Base-by-base conservation (phyloP, 371 early-diverging fungal genomes). In the Mycotypha africana region DNA sequence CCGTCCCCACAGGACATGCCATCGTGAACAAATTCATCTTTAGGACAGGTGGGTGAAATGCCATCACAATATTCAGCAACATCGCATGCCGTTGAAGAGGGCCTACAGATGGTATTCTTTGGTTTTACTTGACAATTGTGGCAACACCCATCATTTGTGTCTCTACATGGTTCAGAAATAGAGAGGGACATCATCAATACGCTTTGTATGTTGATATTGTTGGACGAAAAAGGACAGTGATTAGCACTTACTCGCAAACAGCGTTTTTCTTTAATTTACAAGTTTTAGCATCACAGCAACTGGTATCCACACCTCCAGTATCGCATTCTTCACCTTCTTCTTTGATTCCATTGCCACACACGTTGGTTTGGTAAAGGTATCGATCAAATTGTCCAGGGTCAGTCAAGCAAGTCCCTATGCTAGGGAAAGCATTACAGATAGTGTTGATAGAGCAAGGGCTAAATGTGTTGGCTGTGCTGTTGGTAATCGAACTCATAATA, bases 241-340 rank as follows among this genome's bases (percentile, higher is more conserved):
- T n/a, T 16, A 25, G 1, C 1, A 65, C 64, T 58, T 70, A 78
- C 78, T 75, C 79, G 71, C 95, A 95, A 3, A 78, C 65, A 4
- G 96, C 91, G 2, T 76, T 80, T 14, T 58, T 16, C 47, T 82
- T 89, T 34, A 91, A 71, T 62, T 84, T 91, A 60, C 97, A 96
- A 1, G 88, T 88, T 0, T 58, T 51, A 1, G 76, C 68, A 58
- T 89, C 81, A 59, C 97, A 97, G 71, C 97, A 95, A 4, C 76
- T 73, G 22, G 79, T 82, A n/a, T 77, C 83, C 24, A 65, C 44
- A 5, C 82, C 79, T 10, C 90, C 93, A 47, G 94, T 91, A 60
- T 97, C 98, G 62, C 98, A 97, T 28, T 97, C 88, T 65, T 97
- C 98, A 38, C 85, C 86, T 0, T 60, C 62, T 64, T 97, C 97